Base-by-base conservation (phyloP, 2,329 filamentous ascomycete species). In the Albophoma yamanashiensis region DNA sequence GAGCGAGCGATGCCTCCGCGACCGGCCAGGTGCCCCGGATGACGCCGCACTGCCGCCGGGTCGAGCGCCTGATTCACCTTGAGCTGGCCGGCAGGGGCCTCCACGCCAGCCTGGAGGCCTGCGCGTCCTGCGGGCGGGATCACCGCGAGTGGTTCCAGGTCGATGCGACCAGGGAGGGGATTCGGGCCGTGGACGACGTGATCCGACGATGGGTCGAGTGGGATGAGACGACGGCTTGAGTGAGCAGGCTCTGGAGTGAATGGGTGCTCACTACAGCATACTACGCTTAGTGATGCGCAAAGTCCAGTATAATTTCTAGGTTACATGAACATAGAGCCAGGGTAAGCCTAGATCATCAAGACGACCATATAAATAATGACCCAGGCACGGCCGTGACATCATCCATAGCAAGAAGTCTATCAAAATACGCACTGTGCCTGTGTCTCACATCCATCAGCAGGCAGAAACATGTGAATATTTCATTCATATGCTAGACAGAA, bases 131-230 rank as follows among this genome's bases (percentile, higher is more conserved):
- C 70, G 92, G 92, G 2, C 87, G 86, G 68, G 87, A 91, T 67
- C 94, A 99, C 73, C 80, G 88, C 58, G 94, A 99, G 76, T 99
- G 93, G 93, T 99, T 99, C 71, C 89, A 95, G 75, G 86, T 97
- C 1, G 85, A 90, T 63, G 89, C 90, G 0, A 87, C 79, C 27
- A 82, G 86, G 64, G 81, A 87, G 36, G 89, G 87, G 0, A 80
- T 97, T 3, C 83, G 80, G 62, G 80, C 82, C 76, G 78, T 84
- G 77, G 77, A 84, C 64, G 79, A 89, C 64, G 84, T 92, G 61
- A 86, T 96, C 47, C 84, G 87, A 69, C 77, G 91, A 64, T 99
- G 94, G 94, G 86, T 92, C 11, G 83, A 83, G 14, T 97, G 92
- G 91, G 89, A 88, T 59, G 88, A 90, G 73, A 73, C 57, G n/a